Evolutionary conservation across 257 asterid genomes (phyloP), one percentile per base, ranked within the genome.

Genomic region (Solanum bulbocastanum): DNA sequence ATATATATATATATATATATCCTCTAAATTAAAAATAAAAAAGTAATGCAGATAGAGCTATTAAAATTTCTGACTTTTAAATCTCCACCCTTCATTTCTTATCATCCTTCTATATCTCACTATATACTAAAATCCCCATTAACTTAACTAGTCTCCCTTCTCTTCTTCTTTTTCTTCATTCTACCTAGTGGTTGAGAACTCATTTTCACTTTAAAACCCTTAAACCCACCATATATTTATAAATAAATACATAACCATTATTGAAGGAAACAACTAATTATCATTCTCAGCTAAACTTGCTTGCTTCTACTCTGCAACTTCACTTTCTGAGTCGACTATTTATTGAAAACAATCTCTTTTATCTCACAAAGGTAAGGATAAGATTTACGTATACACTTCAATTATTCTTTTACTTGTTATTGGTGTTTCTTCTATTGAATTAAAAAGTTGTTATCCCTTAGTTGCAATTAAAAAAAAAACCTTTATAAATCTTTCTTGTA

Each of bases 71-170:
- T 92, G 97, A 89, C 93, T 87, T 88, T 94, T 93, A 89, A 96
- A 95, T 94, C 98, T 96, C 98, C 89, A 81, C 99, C 98, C 98
- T 94, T 94, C 98, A 92, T 96, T 90, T 95, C 98, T 95, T 96
- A 96, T 96, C 95, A 79, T 93, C 86, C 87, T 44, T 62, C 76
- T 88, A 84, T 87, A 56, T 56, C 65, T 56, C 25, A 56, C 65
- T 20, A 56, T 20, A 20, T 56, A 56, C 65, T 56, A 56, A 56
- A 56, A 20, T 56, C 65, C 65, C 65, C 65, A 56, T 85, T 36
- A 10, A 14, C 2, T 33, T 37, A 16, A 15, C 12, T 32, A 25
- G 60, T 42, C 87, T 85, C 88, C 66, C 89, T 58, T 83, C 87
- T 60, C 8, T 71, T 74, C 22, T 84, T 86, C 79, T 87, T 71